A percentile compares a stretch with the other conserved stretches of the same genome.
Evolutionary conservation across 192 early-diverging fungal species (phyloP).

Genomic region (Nowakowskiella sp.): DNA sequence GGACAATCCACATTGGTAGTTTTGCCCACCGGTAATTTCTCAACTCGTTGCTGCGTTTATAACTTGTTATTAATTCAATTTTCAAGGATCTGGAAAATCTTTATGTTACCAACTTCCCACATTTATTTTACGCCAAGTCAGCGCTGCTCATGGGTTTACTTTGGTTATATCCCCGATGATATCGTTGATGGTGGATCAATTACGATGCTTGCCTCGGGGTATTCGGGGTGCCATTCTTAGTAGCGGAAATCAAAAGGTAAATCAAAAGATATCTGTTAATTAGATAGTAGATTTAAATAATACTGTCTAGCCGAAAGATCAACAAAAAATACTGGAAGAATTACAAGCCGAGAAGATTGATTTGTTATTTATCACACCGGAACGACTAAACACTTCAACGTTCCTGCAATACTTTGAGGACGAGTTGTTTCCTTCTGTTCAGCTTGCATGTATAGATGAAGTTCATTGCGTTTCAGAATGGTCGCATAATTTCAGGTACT

Average conservation of each 20-base stretch:
- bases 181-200: slow-evolving; percentile 80
- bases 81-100: slow-evolving; percentile 57
- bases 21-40: slow-evolving; percentile 27
- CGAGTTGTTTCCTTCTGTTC: slow-evolving; percentile 43
- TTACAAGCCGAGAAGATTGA: slow-evolving; percentile 44
- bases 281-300: slow-evolving; percentile 17
- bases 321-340: slow-evolving; percentile 23
- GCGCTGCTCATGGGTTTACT: slow-evolving; percentile 31
- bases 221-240: slow-evolving; percentile 57
- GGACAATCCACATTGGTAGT: slow-evolving; percentile 19
- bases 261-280: not conserved
- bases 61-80: not conserved
- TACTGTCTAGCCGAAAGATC: not conserved
- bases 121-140: slow-evolving; percentile 33
- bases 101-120: slow-evolving; percentile 71
- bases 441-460: slow-evolving; percentile 68
- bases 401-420: slow-evolving; percentile 46
- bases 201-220: slow-evolving; percentile 50
- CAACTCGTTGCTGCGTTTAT: not conserved
- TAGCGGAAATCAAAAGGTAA: slow-evolving; percentile 20
- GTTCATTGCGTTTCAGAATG: slow-evolving; percentile 79
- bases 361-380: slow-evolving; percentile 68
- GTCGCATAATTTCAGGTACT: slow-evolving; percentile 76
- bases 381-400: slow-evolving; percentile 53
- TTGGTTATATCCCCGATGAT: slow-evolving; percentile 75